Evolutionary conservation across 805 yeast species (phyloP).

Genomic region (Ascoidea tarda): DNA sequence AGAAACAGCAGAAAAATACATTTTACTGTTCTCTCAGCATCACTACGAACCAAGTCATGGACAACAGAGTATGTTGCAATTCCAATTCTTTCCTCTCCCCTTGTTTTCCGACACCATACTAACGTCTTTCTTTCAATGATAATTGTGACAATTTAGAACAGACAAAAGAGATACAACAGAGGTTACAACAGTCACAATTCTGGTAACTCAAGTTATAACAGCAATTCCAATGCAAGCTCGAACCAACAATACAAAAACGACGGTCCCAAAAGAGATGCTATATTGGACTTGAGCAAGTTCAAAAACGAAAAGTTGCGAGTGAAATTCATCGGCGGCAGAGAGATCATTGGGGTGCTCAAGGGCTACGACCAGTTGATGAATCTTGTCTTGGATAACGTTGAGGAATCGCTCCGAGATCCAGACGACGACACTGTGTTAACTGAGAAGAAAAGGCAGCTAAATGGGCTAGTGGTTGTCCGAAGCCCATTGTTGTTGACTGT

Average conservation of each 20-base stretch:
- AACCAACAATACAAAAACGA: conserved; percentile 28
- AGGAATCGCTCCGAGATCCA: conserved; percentile 56
- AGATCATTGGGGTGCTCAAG: conserved; percentile 64
- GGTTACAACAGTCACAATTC: conserved; percentile 8
- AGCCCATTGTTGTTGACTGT: conserved; percentile 67
- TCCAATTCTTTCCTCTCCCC: no score
- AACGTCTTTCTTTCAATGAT: conserved; percentile 11
- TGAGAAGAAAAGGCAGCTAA: conserved; percentile 43
- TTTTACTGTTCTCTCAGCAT: no score
- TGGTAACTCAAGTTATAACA: conserved; percentile 1
- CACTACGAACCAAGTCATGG: no score
- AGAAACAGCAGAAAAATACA: no score
- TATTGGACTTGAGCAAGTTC: conserved; percentile 65
- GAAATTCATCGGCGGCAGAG: conserved; percentile 76
- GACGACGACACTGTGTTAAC: conserved; percentile 42
- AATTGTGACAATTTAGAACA: conserved; percentile 10
- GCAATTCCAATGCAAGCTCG: conserved; percentile 8
- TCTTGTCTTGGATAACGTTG: conserved; percentile 56
- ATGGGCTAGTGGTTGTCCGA: conserved; percentile 70
- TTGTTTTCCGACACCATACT: conserved; percentile 5
- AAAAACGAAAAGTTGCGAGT: conserved; percentile 63
- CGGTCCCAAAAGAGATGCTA: conserved; percentile 85
- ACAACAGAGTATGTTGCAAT: no score
- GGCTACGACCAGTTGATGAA: conserved; percentile 80
- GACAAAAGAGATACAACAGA: conserved; percentile 11